These are phyloP conservation scores for Sporormia fimetaria DNA, from an alignment of 495 filamentous ascomycete genomes.

Conservation along the genomic window DNA sequence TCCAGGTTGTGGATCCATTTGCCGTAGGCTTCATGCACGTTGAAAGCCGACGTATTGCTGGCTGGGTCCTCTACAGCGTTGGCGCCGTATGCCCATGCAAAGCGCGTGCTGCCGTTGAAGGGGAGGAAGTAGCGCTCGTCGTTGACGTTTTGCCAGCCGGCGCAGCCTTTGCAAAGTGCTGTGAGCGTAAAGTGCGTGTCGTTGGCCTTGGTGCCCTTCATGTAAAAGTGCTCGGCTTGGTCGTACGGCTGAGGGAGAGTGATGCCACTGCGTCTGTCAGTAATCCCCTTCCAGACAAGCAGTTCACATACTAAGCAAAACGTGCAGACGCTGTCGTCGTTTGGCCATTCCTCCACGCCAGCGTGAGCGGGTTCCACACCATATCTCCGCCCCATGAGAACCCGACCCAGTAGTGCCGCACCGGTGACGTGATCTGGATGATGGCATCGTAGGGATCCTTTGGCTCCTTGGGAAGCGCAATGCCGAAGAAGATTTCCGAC, in stretches of 20 bases:
- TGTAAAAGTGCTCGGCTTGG: conserved; percentile 33
- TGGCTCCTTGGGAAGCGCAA: conserved; percentile 16
- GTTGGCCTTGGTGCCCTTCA: conserved; percentile 38
- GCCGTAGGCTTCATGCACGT: conserved; percentile 16
- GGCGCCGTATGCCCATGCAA: conserved; percentile 20
- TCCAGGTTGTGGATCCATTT: conserved; percentile 22
- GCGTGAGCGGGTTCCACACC: conserved; percentile 21
- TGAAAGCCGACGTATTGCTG: conserved; percentile 20
- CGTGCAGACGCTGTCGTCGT: conserved; percentile 7
- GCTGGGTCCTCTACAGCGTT: conserved; percentile 16
- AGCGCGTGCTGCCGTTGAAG: conserved; percentile 12
- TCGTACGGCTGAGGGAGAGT: conserved; percentile 37
- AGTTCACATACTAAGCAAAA: conserved; percentile 16
- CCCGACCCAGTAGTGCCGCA: conserved; percentile 10
- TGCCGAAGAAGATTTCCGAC: conserved; percentile 12
- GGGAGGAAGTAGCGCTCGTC: conserved; percentile 10
- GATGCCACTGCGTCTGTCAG: conserved; percentile 12
- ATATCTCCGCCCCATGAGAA: conserved; percentile 21
- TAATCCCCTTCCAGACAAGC: neutral
- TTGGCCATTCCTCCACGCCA: conserved; percentile 20
- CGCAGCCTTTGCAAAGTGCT: conserved; percentile 38
- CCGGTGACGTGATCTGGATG: conserved; percentile 15
- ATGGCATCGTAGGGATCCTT: conserved; percentile 18
- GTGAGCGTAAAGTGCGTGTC: conserved; percentile 41
- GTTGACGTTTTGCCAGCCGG: conserved; percentile 17